Conservation (phyloP, 2,329 filamentous ascomycete genomes). For the Talaromyces amestolkiae region DNA sequence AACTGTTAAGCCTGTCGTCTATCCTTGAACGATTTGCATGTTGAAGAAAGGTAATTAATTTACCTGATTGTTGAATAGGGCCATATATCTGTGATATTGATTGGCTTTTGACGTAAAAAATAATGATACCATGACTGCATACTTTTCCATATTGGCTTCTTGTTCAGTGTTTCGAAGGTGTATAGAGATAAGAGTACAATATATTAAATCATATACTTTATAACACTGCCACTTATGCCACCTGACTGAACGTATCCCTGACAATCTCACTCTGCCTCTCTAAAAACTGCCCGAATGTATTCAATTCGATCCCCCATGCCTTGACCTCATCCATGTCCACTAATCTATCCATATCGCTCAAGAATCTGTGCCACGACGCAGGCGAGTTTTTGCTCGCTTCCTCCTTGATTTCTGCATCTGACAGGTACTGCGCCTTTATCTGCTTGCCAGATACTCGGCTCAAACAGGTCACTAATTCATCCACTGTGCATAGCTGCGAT, state of each 20-base stretch:
- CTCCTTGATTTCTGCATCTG: slow-evolving; percentile 43
- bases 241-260: slow-evolving; percentile 20
- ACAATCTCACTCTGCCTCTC: slow-evolving; percentile 38
- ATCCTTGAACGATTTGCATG: neutral
- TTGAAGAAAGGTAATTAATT: neutral
- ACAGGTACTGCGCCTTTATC: slow-evolving; percentile 40
- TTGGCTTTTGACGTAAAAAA: neutral
- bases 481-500: slow-evolving; percentile 41
- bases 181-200: neutral
- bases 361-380: slow-evolving; percentile 38
- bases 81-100: neutral
- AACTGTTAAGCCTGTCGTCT: neutral
- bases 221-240: neutral
- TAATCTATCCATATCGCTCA: slow-evolving; percentile 37
- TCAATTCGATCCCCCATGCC: slow-evolving; percentile 42
- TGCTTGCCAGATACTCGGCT: slow-evolving; percentile 33
- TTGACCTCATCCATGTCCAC: slow-evolving; percentile 34
- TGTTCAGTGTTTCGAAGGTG: neutral
- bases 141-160: neutral
- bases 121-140: slow-evolving; percentile 4
- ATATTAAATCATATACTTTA: neutral
- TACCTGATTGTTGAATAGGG: neutral
- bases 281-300: slow-evolving; percentile 47
- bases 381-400: slow-evolving; percentile 38
- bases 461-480: slow-evolving; percentile 40